Evolutionary conservation across 495 filamentous ascomycete species (phyloP).

Genomic region (Sphaerosporella brunnea): DNA sequence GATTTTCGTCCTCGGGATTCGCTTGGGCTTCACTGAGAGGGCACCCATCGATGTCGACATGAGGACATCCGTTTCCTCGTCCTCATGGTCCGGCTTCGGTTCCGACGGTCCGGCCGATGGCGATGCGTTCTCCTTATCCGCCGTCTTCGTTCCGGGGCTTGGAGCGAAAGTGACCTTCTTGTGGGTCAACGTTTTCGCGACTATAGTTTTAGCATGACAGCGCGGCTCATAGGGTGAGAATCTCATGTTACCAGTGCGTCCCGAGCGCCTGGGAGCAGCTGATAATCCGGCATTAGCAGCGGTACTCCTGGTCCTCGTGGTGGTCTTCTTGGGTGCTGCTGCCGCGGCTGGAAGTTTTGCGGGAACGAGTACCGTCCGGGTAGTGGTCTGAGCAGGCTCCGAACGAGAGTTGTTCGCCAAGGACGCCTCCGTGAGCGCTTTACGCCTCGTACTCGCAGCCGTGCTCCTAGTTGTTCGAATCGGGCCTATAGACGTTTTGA

Average conservation of each 20-base stretch:
- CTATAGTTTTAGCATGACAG: neutral
- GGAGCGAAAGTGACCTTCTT: slow-evolving; percentile 15
- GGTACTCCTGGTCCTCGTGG: neutral
- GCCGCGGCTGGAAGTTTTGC: neutral
- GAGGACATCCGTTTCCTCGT: slow-evolving; percentile 19
- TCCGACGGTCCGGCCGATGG: slow-evolving; percentile 6
- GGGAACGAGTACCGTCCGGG: neutral
- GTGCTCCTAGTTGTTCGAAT: too few relatives aligned
- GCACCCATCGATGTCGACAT: slow-evolving; percentile 23
- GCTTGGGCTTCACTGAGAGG: slow-evolving; percentile 20
- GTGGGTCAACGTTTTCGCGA: neutral
- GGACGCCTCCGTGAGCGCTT: slow-evolving; percentile 1
- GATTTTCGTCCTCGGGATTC: slow-evolving; percentile 15
- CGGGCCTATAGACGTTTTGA: too few relatives aligned
- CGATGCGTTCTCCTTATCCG: slow-evolving; percentile 19
- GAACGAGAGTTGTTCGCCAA: neutral
- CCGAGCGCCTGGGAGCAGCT: slow-evolving; percentile 2
- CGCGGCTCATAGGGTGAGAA: neutral
- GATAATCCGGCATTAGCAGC: slow-evolving; percentile 1
- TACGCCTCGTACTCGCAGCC: slow-evolving; percentile 6
- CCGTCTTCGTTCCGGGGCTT: slow-evolving; percentile 4
- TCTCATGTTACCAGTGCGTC: slow-evolving; percentile 1
- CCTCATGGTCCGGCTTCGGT: neutral
- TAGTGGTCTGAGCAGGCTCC: neutral
- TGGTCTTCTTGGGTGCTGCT: neutral